Base-by-base conservation (phyloP, 768 basidiomycete genomes). In the Collybiopsis luxurians region DNA sequence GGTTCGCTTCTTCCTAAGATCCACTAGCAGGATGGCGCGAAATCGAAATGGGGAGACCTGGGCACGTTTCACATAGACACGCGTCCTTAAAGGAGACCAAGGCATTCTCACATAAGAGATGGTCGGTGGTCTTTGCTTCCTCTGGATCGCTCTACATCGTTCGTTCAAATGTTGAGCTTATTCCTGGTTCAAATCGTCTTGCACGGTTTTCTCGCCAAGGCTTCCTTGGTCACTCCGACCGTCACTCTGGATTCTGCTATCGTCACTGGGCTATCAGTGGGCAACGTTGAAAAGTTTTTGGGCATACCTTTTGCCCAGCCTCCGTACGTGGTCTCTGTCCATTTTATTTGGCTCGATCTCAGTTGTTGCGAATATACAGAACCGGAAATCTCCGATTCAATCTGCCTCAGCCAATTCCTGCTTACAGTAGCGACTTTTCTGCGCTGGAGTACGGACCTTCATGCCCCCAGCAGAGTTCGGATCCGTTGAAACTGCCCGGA, bases 291-390 rank as follows among this genome's bases (percentile, higher is more conserved):
- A 21, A 69, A 73, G 56, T 84, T 79, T 61, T 66, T 80, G 2
- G 81, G 82, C 2, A 81, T 85, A 39, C 83, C 82, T 1, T 85
- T 79, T 54, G 82, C 81, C 13, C 59, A 76, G 62, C 78, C 83
- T 23, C 81, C 82, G 83, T 85, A 58, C 59, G 78, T 64, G 30
- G 0, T 57, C 34, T 17, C 2, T 17, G 23, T n/a, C 44, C 40
- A 6, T 34, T 34, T 34, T 34, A 34, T 13, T 13, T 34, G 31
- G 11, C 9, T 12, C 31, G 42, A 42, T 34, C n/a, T 10, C 36
- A 38, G 5, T 27, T 17, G 39, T 12, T 27, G 26, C 28, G 7
- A 30, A 44, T 43, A 30, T 42, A 17, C 48, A 76, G 74, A 6
- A 63, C 72, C 17, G 73, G 75, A 12, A 60, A 73, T 55, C 67